Percentiles rank a stretch among this genome's conserved stretches.
These are phyloP conservation scores for Boechera divaricarpa DNA, from an alignment of 345 rosid genomes.

Conservation along the genomic window DNA sequence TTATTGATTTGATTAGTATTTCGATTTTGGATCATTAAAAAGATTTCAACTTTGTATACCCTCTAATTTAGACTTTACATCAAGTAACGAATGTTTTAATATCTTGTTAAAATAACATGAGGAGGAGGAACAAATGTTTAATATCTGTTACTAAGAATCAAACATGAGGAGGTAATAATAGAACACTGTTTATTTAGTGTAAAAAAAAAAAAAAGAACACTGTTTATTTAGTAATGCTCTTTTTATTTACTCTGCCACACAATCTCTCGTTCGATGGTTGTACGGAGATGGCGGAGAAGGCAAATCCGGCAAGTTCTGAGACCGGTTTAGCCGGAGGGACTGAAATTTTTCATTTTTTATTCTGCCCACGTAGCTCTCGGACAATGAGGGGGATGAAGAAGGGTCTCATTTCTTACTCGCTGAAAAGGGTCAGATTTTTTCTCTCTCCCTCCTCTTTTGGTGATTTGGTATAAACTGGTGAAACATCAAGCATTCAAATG, in stretches of 20 bases:
- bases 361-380: background rate
- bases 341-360: background rate
- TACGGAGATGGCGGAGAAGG: background rate
- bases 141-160: background rate
- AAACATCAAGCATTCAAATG: too few relatives aligned
- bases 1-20: slow-evolving; percentile 1
- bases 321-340: background rate
- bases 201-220: too few relatives aligned
- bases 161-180: background rate
- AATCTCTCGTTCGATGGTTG: background rate
- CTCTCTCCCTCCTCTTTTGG: too few relatives aligned
- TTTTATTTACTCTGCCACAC: background rate
- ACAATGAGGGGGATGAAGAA: background rate
- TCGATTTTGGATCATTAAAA: slow-evolving; percentile 10
- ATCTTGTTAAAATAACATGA: background rate
- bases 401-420: background rate
- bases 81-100: background rate
- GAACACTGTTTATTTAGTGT: too few relatives aligned
- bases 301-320: background rate
- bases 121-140: too few relatives aligned
- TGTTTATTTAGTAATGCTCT: background rate
- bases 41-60: slow-evolving; percentile 13
- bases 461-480: too few relatives aligned
- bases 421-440: background rate
- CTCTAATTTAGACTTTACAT: too few relatives aligned